Conservation (phyloP, 2,329 filamentous ascomycete genomes). For the Escovopsis sp. region DNA sequence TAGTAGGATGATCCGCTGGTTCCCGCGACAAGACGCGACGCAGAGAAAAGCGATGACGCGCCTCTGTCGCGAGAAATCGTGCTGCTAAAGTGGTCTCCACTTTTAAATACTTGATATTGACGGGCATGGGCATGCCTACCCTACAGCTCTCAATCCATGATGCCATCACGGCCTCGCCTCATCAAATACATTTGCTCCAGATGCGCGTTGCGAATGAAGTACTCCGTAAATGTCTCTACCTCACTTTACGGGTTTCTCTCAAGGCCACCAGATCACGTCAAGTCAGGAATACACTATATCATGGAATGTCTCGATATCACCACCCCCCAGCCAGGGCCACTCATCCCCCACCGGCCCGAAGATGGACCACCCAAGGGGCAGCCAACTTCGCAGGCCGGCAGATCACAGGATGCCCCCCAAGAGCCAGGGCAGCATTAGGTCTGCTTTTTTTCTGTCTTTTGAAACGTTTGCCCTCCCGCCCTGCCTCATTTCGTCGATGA, state of each 20-base stretch:
- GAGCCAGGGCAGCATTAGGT: conserved; percentile 29
- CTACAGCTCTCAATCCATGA: too few species aligned
- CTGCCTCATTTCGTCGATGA: conserved; percentile 14
- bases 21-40: not conserved
- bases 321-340: conserved; percentile 21
- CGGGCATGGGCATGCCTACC: too few species aligned
- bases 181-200: too few species aligned
- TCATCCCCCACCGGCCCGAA: conserved; percentile 12
- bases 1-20: not conserved
- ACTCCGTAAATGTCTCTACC: too few species aligned
- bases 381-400: conserved; percentile 10
- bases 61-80: conserved; percentile 11
- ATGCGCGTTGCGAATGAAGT: too few species aligned
- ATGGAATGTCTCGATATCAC: conserved; percentile 27
- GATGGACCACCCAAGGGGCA: not conserved
- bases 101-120: too few species aligned
- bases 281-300: too few species aligned
- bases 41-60: conserved; percentile 15
- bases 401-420: conserved; percentile 22
- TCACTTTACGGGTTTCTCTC: too few species aligned
- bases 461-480: conserved; percentile 18
- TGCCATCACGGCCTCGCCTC: too few species aligned
- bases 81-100: conserved; percentile 18
- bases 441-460: conserved; percentile 14
- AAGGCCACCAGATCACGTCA: too few species aligned